These are phyloP conservation scores for Fusarium hainanense DNA, from an alignment of 2,329 filamentous ascomycete genomes.

Conservation along the genomic window DNA sequence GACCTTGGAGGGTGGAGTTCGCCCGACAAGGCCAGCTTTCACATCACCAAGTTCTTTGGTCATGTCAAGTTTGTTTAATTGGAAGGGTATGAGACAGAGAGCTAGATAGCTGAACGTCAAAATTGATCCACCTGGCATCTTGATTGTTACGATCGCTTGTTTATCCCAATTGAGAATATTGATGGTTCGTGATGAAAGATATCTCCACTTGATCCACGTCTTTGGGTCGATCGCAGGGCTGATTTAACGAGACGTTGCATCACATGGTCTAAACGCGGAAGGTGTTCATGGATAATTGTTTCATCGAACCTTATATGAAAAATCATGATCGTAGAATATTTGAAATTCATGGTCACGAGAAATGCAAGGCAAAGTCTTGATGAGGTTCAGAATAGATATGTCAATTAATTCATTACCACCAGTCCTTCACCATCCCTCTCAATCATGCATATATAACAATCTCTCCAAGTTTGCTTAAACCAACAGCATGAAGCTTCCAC, in stretches of 20 bases:
- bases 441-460: constrained; percentile 3
- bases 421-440: not conserved
- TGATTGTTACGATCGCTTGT: not conserved
- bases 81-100: fast-evolving
- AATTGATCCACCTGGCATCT: not conserved
- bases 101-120: not conserved
- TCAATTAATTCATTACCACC: constrained; percentile 14
- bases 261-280: not conserved
- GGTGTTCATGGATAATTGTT: not conserved
- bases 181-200: not conserved
- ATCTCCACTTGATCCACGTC: not conserved
- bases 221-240: not conserved
- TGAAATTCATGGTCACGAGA: not conserved
- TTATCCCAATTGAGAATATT: not conserved
- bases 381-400: not conserved
- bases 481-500: not conserved
- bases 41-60: constrained; percentile 60
- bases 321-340: not conserved
- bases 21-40: constrained; percentile 59
- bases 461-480: not conserved
- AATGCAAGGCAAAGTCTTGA: not conserved
- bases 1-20: constrained; percentile 59
- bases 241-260: not conserved
- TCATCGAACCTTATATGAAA: not conserved
- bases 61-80: constrained; percentile 52